Evolutionary conservation across 2,329 filamentous ascomycete species (phyloP).

Genomic region (Zopfia rhizophila): DNA sequence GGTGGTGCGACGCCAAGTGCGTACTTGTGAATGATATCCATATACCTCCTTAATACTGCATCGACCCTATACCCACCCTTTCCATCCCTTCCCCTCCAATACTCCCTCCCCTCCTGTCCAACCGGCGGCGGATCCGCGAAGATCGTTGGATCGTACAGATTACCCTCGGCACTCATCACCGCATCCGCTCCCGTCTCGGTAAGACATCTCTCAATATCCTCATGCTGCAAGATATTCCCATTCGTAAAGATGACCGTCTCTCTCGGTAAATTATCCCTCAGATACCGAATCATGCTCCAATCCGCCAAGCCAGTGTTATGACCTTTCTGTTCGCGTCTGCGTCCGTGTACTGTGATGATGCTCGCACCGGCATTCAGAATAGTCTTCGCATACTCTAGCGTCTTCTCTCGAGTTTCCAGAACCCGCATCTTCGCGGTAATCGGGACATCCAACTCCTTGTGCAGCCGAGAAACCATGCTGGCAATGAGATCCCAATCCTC

Average conservation of each 20-base stretch:
- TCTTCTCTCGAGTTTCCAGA: constrained; percentile 85
- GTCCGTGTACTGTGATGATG: constrained; percentile 91
- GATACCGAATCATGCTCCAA: constrained; percentile 84
- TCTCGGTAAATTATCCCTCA: constrained; percentile 82
- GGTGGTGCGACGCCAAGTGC: constrained; percentile 75
- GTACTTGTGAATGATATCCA: constrained; percentile 88
- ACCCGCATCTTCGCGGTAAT: constrained; percentile 96
- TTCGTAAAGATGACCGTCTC: constrained; percentile 98
- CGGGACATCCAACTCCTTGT: constrained; percentile 80
- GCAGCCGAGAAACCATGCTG: constrained; percentile 83
- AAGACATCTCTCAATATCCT: constrained; percentile 81
- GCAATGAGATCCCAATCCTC: constrained; percentile 89
- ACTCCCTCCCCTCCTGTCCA: constrained; percentile 76
- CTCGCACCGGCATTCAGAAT: constrained; percentile 89
- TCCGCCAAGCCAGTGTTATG: constrained; percentile 94
- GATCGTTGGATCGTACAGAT: constrained; percentile 89
- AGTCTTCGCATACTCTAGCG: constrained; percentile 87
- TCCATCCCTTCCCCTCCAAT: constrained; percentile 83
- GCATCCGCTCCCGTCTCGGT: constrained; percentile 87
- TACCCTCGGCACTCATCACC: constrained; percentile 96
- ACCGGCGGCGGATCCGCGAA: constrained; percentile 75
- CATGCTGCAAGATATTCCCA: constrained; percentile 86
- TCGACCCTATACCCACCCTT: constrained; percentile 89
- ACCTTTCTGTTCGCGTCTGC: constrained; percentile 90
- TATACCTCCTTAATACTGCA: constrained; percentile 84